Conservation (phyloP, 768 basidiomycete genomes). For the Hygrophorus russula region DNA sequence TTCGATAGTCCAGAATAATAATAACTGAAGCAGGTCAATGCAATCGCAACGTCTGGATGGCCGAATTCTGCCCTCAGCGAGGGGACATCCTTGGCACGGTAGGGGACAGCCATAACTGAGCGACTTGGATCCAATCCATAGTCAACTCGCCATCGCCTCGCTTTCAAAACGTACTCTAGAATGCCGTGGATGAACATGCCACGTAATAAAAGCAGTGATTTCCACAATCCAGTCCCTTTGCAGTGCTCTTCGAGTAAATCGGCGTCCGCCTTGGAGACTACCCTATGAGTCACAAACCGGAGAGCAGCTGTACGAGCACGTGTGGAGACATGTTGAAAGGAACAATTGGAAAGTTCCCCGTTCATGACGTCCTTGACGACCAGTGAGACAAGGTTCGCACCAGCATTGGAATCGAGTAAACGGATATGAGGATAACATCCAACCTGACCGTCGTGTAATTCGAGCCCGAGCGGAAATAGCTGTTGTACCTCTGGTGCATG, state of each 20-base stretch:
- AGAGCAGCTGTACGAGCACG: conserved; percentile 11
- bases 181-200: conserved; percentile 33
- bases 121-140: conserved; percentile 34
- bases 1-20: conserved; percentile 35
- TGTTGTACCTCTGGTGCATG: conserved; percentile 10
- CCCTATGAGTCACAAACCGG: conserved; percentile 13
- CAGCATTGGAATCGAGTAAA: conserved; percentile 11
- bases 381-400: conserved; percentile 7
- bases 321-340: conserved; percentile 12
- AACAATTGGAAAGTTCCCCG: conserved; percentile 9
- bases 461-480: conserved; percentile 13
- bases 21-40: conserved; percentile 35
- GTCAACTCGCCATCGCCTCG: conserved; percentile 38
- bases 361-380: conserved; percentile 13
- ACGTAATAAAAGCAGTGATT: conserved; percentile 28
- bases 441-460: conserved; percentile 1
- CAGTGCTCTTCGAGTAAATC: conserved; percentile 10
- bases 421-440: conserved; percentile 10
- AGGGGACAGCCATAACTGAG: conserved; percentile 39
- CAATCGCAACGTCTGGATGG: conserved; percentile 37
- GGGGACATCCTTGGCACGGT: conserved; percentile 41
- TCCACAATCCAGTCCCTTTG: conserved; percentile 17
- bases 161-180: conserved; percentile 23
- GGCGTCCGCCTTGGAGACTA: conserved; percentile 1
- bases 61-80: conserved; percentile 36